These are phyloP conservation scores for Aspergillus hancockii DNA, from an alignment of 495 filamentous ascomycete genomes.

Conservation along the genomic window DNA sequence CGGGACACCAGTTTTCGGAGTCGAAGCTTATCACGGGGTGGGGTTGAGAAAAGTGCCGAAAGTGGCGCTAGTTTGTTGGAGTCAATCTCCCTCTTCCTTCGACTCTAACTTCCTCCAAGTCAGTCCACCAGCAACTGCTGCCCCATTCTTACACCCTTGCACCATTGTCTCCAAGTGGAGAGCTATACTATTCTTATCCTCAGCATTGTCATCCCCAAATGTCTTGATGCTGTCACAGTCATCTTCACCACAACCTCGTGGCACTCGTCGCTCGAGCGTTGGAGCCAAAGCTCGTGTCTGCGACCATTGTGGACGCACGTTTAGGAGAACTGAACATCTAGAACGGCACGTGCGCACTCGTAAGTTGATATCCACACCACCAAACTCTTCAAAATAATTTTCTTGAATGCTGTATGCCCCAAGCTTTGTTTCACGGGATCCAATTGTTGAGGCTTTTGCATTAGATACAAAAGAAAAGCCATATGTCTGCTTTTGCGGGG, in stretches of 20 bases:
- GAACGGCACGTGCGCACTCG: conserved; percentile 57
- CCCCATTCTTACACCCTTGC: too few species aligned
- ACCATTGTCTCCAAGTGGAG: conserved; percentile 20
- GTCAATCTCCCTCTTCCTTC: conserved; percentile 4
- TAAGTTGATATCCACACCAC: conserved; percentile 31
- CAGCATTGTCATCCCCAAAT: conserved; percentile 17
- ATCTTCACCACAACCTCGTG: conserved; percentile 23
- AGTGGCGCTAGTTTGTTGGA: conserved; percentile 11
- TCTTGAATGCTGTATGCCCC: background rate
- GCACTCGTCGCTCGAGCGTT: conserved; percentile 27
- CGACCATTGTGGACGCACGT: conserved; percentile 42
- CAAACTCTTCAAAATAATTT: background rate
- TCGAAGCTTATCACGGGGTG: background rate
- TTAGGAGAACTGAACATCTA: conserved; percentile 50
- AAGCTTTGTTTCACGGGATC: background rate
- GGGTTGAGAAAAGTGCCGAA: background rate
- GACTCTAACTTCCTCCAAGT: background rate
- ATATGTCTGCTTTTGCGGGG: conserved; percentile 55
- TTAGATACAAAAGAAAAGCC: conserved; percentile 59
- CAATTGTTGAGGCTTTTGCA: conserved; percentile 17
- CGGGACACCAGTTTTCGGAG: background rate
- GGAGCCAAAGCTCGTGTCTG: conserved; percentile 41
- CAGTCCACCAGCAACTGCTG: background rate
- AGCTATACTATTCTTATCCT: background rate
- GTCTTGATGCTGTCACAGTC: conserved; percentile 39